Evolutionary conservation across 768 basidiomycete species (phyloP), one percentile per base, ranked within the genome.

Genomic region (Lepiota subincarnata): DNA sequence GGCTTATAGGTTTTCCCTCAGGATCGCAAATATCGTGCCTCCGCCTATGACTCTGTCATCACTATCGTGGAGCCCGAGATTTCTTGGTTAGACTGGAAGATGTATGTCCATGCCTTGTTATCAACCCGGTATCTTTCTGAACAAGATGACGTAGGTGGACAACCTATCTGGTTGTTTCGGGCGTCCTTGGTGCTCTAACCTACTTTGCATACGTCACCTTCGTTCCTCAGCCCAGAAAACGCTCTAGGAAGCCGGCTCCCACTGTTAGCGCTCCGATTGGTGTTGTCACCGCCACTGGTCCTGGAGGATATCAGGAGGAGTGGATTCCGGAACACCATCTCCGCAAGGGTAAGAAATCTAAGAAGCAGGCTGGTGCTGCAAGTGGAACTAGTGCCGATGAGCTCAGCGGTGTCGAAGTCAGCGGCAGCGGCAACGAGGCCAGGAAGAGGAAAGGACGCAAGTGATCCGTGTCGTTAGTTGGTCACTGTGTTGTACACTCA

Each of bases 321-420:
- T 93, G 91, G 91, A 93, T 93, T 59, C 91, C 91, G n/a, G 87
- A 87, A 59, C 88, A 91, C 62, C 91, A 92, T 61, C 72, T 91
- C 56, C 87, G 81, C 73, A 87, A 88, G 67, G 53, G 70, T 28
- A 89, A 81, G 66, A 65, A 68, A 14, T 62, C 67, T 35, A 81
- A 78, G 60, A 76, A 78, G 57, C 76, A 76, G 63, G 69, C 68
- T 36, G 76, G 73, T 22, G 71, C 66, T 37, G 55, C 73, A 18
- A 80, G 72, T 58, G 66, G 66, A 16, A 74, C 73, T 34, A 83
- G 82, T 53, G 88, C 80, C 18, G 87, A 85, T 42, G 87, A 87
- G 51, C 61, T 79, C 26, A 89, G 87, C 53, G 82, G 79, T 16
- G 80, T 71, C 2, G 88, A 90, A 66, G 70, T 75, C 14, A 88